Conservation (phyloP, 1,284 basidiomycete genomes). For the Athelia sp. region DNA sequence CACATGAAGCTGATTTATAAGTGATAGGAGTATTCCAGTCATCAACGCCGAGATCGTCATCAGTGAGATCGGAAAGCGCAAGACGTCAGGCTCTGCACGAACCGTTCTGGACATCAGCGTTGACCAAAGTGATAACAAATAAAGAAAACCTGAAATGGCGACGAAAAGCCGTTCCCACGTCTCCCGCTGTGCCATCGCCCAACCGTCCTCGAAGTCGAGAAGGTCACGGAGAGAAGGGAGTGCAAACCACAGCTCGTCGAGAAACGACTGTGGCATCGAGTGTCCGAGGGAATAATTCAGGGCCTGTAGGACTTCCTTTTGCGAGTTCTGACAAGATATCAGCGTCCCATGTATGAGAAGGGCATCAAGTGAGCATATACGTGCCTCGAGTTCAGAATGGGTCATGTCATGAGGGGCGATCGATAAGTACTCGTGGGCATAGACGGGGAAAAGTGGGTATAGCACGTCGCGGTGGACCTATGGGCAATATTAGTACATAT, state of each 20-base stretch:
- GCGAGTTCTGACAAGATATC: conserved; percentile 36
- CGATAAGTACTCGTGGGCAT: conserved; percentile 40
- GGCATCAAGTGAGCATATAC: conserved; percentile 3
- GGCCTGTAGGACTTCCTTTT: conserved; percentile 49
- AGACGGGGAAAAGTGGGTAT: conserved; percentile 45
- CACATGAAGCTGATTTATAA: conserved; percentile 31
- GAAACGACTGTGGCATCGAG: conserved; percentile 48
- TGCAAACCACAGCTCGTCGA: conserved; percentile 54
- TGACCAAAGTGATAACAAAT: too few relatives aligned
- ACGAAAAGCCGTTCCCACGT: conserved; percentile 47
- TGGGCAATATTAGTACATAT: conserved; percentile 1
- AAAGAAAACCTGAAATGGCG: conserved; percentile 34
- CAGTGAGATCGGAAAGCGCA: conserved; percentile 44
- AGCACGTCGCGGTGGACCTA: conserved; percentile 66
- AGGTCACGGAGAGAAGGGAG: conserved; percentile 43
- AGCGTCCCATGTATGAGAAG: conserved; percentile 1
- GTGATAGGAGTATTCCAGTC: conserved; percentile 33
- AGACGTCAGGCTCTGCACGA: conserved; percentile 40
- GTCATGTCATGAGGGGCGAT: conserved; percentile 41
- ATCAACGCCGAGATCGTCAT: conserved; percentile 46
- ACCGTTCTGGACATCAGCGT: too few relatives aligned
- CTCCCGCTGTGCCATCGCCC: conserved; percentile 37
- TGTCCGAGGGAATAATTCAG: conserved; percentile 38
- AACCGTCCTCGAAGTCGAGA: conserved; percentile 32
- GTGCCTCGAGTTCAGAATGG: conserved; percentile 48